A percentile compares a stretch with the other conserved stretches of the same genome.
Conservation (phyloP, 164 flowering plant genomes). For the Magnolia kwangsiensis region DNA sequence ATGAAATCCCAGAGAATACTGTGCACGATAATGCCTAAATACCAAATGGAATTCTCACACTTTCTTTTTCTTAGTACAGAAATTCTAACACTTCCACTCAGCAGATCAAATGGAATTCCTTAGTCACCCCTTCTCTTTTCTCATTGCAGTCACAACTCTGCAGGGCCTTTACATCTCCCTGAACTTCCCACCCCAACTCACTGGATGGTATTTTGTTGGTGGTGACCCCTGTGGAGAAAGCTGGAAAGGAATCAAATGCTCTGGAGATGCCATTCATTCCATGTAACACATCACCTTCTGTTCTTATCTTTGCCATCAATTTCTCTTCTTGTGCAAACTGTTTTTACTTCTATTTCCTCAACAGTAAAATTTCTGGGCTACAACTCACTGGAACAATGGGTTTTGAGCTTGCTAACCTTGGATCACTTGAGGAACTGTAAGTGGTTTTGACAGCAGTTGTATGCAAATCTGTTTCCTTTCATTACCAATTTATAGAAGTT, state of each 20-base stretch:
- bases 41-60: no score
- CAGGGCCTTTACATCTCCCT: conserved; percentile 51
- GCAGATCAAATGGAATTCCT: no score
- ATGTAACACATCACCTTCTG: conserved; percentile 35
- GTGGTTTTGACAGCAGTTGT: conserved; percentile 16
- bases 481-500: no score
- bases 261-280: conserved; percentile 50
- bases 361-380: conserved; percentile 56
- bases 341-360: not conserved
- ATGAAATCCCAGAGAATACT: no score
- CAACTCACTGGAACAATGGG: conserved; percentile 52
- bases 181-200: conserved; percentile 50
- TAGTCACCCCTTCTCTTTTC: not conserved
- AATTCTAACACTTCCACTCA: no score
- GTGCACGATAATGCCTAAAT: no score
- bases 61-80: no score
- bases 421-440: conserved; percentile 59
- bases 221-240: conserved; percentile 81
- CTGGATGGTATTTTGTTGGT: conserved; percentile 51
- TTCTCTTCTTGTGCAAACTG: not conserved
- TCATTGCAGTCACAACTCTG: conserved; percentile 53
- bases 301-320: not conserved
- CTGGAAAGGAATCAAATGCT: conserved; percentile 77
- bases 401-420: conserved; percentile 43
- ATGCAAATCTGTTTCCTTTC: not conserved